These are phyloP conservation scores for Teratosphaeria gauchensis DNA, from an alignment of 2,329 filamentous ascomycete genomes.

Conservation along the genomic window DNA sequence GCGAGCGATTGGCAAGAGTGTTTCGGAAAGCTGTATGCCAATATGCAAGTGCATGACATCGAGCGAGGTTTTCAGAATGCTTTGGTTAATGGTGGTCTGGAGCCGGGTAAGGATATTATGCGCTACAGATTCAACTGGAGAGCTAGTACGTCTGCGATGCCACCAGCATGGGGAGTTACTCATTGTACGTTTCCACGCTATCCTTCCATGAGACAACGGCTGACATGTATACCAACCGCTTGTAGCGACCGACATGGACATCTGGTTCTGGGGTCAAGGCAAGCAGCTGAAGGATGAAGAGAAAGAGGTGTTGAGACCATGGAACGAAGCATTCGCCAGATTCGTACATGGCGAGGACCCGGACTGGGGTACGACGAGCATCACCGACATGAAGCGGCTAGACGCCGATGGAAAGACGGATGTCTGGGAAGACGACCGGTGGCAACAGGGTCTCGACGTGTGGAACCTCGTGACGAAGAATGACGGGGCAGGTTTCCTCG, in stretches of 20 bases:
- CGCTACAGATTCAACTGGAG: slow-evolving; percentile 48
- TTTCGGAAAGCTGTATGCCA: slow-evolving; percentile 47
- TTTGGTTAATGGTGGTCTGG: slow-evolving; percentile 31
- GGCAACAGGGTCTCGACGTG: slow-evolving; percentile 38
- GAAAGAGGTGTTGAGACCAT: slow-evolving; percentile 32
- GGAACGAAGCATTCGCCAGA: slow-evolving; percentile 29
- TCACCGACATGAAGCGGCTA: slow-evolving; percentile 35
- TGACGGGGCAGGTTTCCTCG: slow-evolving; percentile 9
- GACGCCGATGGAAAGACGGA: slow-evolving; percentile 37
- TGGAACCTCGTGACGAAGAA: slow-evolving; percentile 35
- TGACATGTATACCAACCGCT: neutral
- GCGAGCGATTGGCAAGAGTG: slow-evolving; percentile 38
- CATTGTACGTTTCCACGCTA: slow-evolving; percentile 32
- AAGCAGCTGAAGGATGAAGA: slow-evolving; percentile 33
- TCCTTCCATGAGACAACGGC: neutral
- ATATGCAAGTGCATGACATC: slow-evolving; percentile 46
- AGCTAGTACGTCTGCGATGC: slow-evolving; percentile 38
- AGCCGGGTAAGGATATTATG: slow-evolving; percentile 36
- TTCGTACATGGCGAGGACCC: slow-evolving; percentile 35
- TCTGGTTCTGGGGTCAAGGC: slow-evolving; percentile 46
- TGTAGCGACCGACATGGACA: slow-evolving; percentile 32
- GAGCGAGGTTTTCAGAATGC: slow-evolving; percentile 42
- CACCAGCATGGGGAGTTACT: slow-evolving; percentile 43
- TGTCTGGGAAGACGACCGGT: slow-evolving; percentile 37
- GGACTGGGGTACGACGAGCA: slow-evolving; percentile 29